phyloP scores from a whole-genome alignment of 2,329 filamentous ascomycete genomes.

The Gyromitra esculenta region DNA sequence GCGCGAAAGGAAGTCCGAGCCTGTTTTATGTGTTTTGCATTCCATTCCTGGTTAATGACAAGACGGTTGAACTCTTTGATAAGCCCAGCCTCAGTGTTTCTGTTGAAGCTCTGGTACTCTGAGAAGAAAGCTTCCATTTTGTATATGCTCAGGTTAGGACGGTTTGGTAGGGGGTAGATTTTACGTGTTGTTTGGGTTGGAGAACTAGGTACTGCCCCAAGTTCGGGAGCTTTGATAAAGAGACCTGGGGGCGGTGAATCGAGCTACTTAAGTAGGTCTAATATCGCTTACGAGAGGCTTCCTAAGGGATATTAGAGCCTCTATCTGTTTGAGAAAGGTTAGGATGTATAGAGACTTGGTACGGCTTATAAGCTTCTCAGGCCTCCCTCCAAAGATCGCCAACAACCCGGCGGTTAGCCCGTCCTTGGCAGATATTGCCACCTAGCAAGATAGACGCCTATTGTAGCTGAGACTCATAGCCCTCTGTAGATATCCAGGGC shows the following conservation, averaged over 20 bases:
- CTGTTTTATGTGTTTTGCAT: neutral
- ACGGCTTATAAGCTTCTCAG: neutral
- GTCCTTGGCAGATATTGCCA: conserved; percentile 10
- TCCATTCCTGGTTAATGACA: conserved; percentile 12
- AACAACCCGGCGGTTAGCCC: neutral
- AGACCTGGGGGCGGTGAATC: neutral
- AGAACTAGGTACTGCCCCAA: neutral
- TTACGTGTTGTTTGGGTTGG: neutral
- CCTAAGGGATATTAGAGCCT: neutral
- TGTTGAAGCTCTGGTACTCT: conserved; percentile 15
- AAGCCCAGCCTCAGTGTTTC: neutral
- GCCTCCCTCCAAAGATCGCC: neutral
- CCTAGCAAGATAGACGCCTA: conserved; percentile 15
- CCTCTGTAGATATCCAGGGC: neutral
- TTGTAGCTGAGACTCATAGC: conserved; percentile 5
- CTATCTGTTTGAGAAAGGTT: neutral
- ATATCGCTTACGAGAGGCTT: neutral
- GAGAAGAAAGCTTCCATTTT: conserved; percentile 32
- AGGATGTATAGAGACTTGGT: neutral
- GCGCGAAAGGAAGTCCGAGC: conserved; percentile 11
- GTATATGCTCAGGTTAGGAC: neutral
- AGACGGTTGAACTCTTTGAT: conserved; percentile 18
- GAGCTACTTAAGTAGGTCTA: neutral
- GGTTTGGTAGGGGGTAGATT: neutral
- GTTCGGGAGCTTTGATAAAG: neutral